A percentile compares a stretch with the other conserved stretches of the same genome.
These are phyloP conservation scores for Yarrowia galli DNA, from an alignment of 1,139 yeast species.

Conservation along the genomic window DNA sequence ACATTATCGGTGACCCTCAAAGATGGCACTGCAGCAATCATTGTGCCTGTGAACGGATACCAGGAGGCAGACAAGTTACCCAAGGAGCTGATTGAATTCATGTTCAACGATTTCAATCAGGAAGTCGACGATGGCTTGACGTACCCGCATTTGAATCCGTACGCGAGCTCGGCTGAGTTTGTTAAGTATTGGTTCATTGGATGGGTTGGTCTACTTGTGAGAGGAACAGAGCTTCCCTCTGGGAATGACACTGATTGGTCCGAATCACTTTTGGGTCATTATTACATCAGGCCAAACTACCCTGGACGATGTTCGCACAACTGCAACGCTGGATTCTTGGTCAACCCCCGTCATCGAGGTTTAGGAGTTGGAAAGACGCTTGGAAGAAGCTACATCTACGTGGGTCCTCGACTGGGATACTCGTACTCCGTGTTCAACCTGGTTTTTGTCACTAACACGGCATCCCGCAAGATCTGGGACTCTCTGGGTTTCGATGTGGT, in stretches of 20 bases:
- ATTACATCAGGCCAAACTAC: conserved; percentile 80
- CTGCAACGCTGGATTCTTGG: conserved; percentile 82
- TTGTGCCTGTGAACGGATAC: conserved; percentile 18
- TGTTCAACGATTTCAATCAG: conserved; percentile 84
- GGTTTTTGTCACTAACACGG: conserved; percentile 75
- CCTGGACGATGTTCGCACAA: conserved; percentile 77
- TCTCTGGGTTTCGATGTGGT: conserved; percentile 73
- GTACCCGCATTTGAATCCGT: conserved; percentile 73
- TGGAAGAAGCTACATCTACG: conserved; percentile 64
- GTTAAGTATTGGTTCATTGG: conserved; percentile 77
- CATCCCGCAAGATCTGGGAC: conserved; percentile 78
- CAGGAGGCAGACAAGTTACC: conserved; percentile 55
- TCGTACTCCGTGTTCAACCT: conserved; percentile 81
- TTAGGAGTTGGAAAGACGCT: conserved; percentile 64
- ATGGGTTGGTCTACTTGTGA: conserved; percentile 62
- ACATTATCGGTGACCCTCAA: conserved; percentile 3
- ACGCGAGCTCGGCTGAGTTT: conserved; percentile 65
- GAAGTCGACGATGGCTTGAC: conserved; percentile 86
- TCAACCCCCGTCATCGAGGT: conserved; percentile 63
- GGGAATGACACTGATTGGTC: conserved; percentile 53
- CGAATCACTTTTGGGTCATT: conserved; percentile 64
- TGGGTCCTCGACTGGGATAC: conserved; percentile 78
- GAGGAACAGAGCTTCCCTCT: conserved; percentile 40
- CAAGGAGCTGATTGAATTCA: conserved; percentile 68
- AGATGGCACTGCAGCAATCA: conserved; percentile 10